These are phyloP conservation scores for Tuber indicum DNA, from an alignment of 495 filamentous ascomycete genomes.

Conservation along the genomic window DNA sequence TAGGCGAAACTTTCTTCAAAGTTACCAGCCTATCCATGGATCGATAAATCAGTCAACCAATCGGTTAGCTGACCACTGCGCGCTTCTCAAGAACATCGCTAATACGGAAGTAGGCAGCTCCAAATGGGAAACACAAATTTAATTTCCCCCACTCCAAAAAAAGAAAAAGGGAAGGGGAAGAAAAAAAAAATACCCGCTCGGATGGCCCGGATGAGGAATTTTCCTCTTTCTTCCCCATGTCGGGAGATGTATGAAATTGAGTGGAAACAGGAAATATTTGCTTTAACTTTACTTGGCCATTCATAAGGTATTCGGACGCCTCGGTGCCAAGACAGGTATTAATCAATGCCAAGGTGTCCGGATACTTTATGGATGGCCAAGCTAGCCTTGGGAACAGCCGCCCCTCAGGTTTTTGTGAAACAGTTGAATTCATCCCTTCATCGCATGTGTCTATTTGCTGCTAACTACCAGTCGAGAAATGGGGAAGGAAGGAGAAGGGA, in stretches of 20 bases:
- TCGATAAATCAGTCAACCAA: neutral
- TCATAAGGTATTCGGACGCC: no score
- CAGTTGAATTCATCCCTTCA: neutral
- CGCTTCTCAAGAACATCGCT: neutral
- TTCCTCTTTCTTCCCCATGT: neutral
- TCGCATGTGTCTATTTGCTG: neutral
- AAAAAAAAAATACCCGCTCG: neutral
- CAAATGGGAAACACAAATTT: neutral
- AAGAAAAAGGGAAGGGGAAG: neutral
- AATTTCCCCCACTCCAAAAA: neutral
- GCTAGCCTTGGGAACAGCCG: neutral
- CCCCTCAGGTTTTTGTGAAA: slow-evolving; percentile 1
- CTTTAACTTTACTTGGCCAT: neutral
- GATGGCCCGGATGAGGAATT: neutral
- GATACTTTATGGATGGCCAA: neutral
- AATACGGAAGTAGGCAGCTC: neutral
- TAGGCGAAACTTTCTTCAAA: neutral
- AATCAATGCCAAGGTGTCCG: neutral
- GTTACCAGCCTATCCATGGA: neutral
- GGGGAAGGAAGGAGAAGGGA: neutral
- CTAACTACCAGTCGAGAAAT: neutral
- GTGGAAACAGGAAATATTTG: neutral
- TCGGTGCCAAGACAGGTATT: neutral
- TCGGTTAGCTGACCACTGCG: neutral
- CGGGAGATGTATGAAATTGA: neutral